These are phyloP conservation scores for Mollisia scopiformis DNA, from an alignment of 2,329 filamentous ascomycete genomes.

Conservation along the genomic window DNA sequence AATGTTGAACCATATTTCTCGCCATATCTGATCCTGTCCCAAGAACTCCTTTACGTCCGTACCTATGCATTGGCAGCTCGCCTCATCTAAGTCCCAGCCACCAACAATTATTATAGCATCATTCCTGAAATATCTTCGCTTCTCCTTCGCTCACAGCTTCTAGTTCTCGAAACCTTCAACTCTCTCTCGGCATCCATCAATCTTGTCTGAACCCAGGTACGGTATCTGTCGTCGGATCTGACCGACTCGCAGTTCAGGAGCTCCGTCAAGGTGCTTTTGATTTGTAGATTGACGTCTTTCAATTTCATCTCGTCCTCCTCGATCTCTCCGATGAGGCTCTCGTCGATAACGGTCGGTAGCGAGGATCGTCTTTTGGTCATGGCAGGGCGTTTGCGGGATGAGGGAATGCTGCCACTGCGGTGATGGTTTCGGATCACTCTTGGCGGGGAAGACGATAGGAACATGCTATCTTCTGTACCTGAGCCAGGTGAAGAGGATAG, in stretches of 20 bases:
- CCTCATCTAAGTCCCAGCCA: neutral
- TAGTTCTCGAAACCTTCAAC: slow-evolving; percentile 34
- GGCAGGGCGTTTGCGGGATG: slow-evolving; percentile 7
- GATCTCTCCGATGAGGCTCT: slow-evolving; percentile 26
- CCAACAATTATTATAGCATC: neutral
- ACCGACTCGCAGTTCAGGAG: slow-evolving; percentile 56
- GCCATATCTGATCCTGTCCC: neutral
- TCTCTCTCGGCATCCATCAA: slow-evolving; percentile 57
- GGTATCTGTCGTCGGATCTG: slow-evolving; percentile 46
- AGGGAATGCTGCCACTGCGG: slow-evolving; percentile 12
- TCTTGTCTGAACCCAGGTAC: slow-evolving; percentile 53
- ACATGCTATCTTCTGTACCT: slow-evolving; percentile 13
- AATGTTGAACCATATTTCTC: neutral
- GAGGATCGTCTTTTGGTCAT: slow-evolving; percentile 22
- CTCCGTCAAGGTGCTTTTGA: slow-evolving; percentile 56
- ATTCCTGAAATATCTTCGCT: slow-evolving; percentile 19
- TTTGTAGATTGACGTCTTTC: slow-evolving; percentile 53
- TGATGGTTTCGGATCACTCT: slow-evolving; percentile 12
- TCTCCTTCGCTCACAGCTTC: slow-evolving; percentile 28
- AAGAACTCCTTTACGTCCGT: neutral
- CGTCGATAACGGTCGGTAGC: slow-evolving; percentile 30
- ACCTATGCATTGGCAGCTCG: neutral
- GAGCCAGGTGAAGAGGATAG: slow-evolving; percentile 26
- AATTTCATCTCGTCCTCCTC: slow-evolving; percentile 40
- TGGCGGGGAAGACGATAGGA: slow-evolving; percentile 6